These are phyloP conservation scores for Colletotrichum tanaceti DNA, from an alignment of 2,329 filamentous ascomycete species.

Conservation along the genomic window DNA sequence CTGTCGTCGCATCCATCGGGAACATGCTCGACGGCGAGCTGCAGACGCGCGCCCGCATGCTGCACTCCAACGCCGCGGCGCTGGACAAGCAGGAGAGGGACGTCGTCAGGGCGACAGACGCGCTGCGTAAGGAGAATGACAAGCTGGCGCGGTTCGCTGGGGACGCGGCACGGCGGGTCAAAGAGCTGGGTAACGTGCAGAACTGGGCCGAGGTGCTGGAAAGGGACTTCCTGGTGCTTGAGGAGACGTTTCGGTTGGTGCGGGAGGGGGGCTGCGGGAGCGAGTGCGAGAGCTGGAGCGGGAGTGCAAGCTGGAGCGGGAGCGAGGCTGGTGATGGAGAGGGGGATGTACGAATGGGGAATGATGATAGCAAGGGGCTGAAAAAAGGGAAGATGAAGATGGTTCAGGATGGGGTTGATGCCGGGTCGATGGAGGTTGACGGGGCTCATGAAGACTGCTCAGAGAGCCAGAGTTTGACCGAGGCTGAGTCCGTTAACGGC, in stretches of 20 bases:
- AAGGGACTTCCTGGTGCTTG: conserved; percentile 71
- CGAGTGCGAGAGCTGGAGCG: conserved; percentile 47
- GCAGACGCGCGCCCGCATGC: conserved; percentile 72
- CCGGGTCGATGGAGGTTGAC: conserved; percentile 34
- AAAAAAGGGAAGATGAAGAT: conserved; percentile 45
- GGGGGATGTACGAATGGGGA: conserved; percentile 35
- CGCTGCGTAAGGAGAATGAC: conserved; percentile 72
- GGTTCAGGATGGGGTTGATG: conserved; percentile 32
- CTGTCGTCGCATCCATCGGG: conserved; percentile 72
- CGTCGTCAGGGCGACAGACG: conserved; percentile 69
- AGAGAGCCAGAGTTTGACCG: conserved; percentile 53
- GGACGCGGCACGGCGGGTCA: conserved; percentile 72
- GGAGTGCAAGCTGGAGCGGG: conserved; percentile 53
- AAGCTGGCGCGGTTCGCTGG: conserved; percentile 73
- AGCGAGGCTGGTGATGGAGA: conserved; percentile 24
- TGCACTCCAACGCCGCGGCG: conserved; percentile 76
- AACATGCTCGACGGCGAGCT: conserved; percentile 77
- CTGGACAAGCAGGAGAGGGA: conserved; percentile 76
- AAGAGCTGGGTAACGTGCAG: conserved; percentile 84
- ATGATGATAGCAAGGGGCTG: conserved; percentile 4
- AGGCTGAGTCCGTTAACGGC: conserved; percentile 52
- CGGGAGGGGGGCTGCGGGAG: conserved; percentile 47
- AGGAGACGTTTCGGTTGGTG: conserved; percentile 72
- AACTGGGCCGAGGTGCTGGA: conserved; percentile 89
- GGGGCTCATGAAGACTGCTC: conserved; percentile 47